Conservation (phyloP, 495 filamentous ascomycete genomes). For the Sporormia fimetaria region DNA sequence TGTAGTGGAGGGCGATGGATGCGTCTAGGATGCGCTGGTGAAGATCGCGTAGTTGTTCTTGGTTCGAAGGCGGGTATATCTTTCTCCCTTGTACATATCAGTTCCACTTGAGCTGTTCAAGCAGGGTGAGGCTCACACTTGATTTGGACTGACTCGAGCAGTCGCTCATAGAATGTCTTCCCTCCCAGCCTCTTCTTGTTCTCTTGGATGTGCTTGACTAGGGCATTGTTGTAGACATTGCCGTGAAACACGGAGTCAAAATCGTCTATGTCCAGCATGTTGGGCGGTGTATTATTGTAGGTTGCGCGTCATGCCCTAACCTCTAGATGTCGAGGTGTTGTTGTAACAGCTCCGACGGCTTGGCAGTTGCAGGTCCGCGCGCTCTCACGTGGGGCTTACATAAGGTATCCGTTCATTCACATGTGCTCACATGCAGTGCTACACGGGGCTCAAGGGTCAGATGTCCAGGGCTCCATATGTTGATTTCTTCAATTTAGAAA, state of each 20-base stretch:
- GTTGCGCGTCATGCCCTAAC: too few species aligned
- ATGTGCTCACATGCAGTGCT: too few species aligned
- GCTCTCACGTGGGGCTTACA: too few species aligned
- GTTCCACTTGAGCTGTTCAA: slow-evolving; percentile 6
- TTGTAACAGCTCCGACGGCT: too few species aligned
- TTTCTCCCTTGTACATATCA: slow-evolving; percentile 37
- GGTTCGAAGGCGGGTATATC: slow-evolving; percentile 58
- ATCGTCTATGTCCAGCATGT: slow-evolving; percentile 34
- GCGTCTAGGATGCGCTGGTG: slow-evolving; percentile 51
- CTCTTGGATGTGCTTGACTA: slow-evolving; percentile 41
- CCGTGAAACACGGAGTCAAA: slow-evolving; percentile 55
- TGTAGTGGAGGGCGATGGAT: slow-evolving; percentile 53
- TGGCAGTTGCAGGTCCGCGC: too few species aligned
- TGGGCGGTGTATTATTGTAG: background rate
- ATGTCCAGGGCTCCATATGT: too few species aligned
- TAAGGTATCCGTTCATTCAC: too few species aligned
- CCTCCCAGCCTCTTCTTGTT: slow-evolving; percentile 53
- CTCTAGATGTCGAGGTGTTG: too few species aligned
- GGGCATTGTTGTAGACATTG: slow-evolving; percentile 52
- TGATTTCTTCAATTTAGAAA: too few species aligned
- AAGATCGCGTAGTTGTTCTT: slow-evolving; percentile 50
- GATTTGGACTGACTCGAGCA: slow-evolving; percentile 58
- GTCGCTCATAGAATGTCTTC: slow-evolving; percentile 61
- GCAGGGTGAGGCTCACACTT: slow-evolving; percentile 39
- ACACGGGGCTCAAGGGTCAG: too few species aligned